phyloP scores from a whole-genome alignment of 1,284 basidiomycete species.

The Fomitopsis betulina region DNA sequence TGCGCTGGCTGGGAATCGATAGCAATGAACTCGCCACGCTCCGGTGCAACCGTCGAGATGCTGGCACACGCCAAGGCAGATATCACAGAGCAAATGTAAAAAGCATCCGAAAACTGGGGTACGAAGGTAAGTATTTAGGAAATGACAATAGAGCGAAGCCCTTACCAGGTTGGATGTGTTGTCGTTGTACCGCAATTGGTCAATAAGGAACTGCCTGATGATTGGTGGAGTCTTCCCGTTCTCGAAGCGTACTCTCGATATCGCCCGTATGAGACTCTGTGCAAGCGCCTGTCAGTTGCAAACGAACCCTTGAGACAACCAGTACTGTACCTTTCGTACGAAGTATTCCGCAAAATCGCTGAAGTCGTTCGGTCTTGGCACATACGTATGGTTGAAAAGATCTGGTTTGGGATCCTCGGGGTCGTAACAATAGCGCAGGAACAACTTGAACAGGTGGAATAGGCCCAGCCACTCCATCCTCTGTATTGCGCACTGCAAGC shows the following conservation, averaged over 20 bases:
- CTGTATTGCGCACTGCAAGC: constrained; percentile 71
- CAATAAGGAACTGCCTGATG: constrained; percentile 88
- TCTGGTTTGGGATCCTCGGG: constrained; percentile 76
- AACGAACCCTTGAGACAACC: not conserved
- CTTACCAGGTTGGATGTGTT: constrained; percentile 87
- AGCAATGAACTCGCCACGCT: constrained; percentile 70
- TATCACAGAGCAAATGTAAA: constrained; percentile 87
- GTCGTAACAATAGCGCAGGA: constrained; percentile 90
- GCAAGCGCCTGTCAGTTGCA: constrained; percentile 5
- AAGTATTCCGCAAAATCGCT: constrained; percentile 91
- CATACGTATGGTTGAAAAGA: constrained; percentile 79
- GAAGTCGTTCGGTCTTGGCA: constrained; percentile 93
- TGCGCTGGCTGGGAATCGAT: constrained; percentile 62
- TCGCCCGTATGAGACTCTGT: constrained; percentile 74
- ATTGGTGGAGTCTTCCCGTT: constrained; percentile 84
- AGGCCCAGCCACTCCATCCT: constrained; percentile 84
- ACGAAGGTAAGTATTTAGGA: not conserved
- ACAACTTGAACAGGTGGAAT: constrained; percentile 95
- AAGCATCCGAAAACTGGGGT: constrained; percentile 81
- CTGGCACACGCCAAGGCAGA: constrained; percentile 77
- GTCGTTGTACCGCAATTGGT: constrained; percentile 91
- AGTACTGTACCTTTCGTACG: constrained; percentile 73
- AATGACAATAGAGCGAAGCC: constrained; percentile 10
- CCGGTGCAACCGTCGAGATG: constrained; percentile 69
- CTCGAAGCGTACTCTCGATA: constrained; percentile 82